phyloP scores from a whole-genome alignment of 73 alveolate genomes.

The Effrenium voratum region DNA sequence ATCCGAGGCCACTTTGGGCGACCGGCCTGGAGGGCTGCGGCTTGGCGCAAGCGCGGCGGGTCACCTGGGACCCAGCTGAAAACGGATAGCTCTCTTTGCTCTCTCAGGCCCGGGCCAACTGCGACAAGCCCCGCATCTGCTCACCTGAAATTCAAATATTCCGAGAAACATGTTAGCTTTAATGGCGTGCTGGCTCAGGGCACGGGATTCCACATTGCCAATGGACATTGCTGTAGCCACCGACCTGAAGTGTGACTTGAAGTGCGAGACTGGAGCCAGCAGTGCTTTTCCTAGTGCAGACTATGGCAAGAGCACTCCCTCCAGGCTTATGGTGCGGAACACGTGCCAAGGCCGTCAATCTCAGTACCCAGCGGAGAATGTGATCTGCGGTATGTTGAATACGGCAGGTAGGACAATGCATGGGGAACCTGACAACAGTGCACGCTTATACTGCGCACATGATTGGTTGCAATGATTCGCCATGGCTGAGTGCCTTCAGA shows the following conservation, averaged over 20 bases:
- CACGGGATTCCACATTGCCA: conserved; percentile 66
- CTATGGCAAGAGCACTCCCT: background rate
- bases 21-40: background rate
- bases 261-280: background rate
- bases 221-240: conserved; percentile 84
- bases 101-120: conserved; percentile 22
- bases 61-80: conserved; percentile 1
- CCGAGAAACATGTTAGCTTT: too few relatives aligned
- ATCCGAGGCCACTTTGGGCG: background rate
- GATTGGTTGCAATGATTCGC: too few relatives aligned
- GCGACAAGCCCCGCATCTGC: conserved; percentile 82
- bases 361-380: conserved; percentile 51
- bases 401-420: conserved; percentile 65
- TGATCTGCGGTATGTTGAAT: conserved; percentile 69
- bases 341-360: background rate
- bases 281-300: too few relatives aligned
- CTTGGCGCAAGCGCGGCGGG: conserved; percentile 52
- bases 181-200: background rate
- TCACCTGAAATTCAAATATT: background rate
- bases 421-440: conserved; percentile 54
- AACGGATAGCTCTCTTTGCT: background rate
- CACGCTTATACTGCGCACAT: too few relatives aligned
- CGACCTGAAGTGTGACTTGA: conserved; percentile 7
- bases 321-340: background rate
- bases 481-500: too few relatives aligned